Evolutionary conservation across 2,329 filamentous ascomycete genomes (phyloP).

Genomic region (Hypoxylon sp.): DNA sequence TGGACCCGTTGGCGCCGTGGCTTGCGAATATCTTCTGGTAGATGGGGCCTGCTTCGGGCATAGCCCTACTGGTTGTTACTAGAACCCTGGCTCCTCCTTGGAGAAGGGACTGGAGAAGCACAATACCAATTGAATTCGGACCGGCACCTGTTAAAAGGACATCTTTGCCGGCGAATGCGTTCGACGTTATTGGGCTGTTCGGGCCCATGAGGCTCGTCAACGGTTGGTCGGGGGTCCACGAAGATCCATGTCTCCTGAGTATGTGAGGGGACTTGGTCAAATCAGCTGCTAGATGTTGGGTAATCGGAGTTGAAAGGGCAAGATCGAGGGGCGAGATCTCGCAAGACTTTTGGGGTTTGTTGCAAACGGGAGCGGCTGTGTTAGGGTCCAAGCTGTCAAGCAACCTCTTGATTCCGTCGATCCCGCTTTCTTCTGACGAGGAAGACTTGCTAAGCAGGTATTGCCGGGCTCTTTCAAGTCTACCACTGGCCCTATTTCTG

Average conservation of each 20-base stretch:
- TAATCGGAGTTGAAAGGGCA: background rate
- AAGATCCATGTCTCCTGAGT: slow-evolving; percentile 27
- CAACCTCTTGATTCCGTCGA: slow-evolving; percentile 18
- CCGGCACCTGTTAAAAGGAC: slow-evolving; percentile 41
- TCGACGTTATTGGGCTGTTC: background rate
- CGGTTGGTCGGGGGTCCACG: slow-evolving; percentile 30
- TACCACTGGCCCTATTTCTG: slow-evolving; percentile 23
- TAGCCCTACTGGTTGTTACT: slow-evolving; percentile 54
- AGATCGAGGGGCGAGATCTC: background rate
- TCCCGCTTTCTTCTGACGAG: background rate
- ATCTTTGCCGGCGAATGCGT: slow-evolving; percentile 32
- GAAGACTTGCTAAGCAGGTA: slow-evolving; percentile 30
- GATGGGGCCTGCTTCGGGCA: slow-evolving; percentile 48
- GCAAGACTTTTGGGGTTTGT: background rate
- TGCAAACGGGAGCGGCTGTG: background rate
- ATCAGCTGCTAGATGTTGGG: background rate
- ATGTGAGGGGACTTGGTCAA: slow-evolving; percentile 29
- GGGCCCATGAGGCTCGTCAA: slow-evolving; percentile 27
- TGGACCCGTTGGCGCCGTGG: slow-evolving; percentile 52
- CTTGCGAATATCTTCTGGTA: slow-evolving; percentile 54
- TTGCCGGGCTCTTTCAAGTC: slow-evolving; percentile 33
- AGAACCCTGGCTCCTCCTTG: slow-evolving; percentile 49
- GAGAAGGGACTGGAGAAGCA: slow-evolving; percentile 37
- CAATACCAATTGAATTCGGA: slow-evolving; percentile 41
- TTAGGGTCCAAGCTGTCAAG: slow-evolving; percentile 18